Base-by-base conservation (phyloP, 2,329 filamentous ascomycete genomes). In the Helminthosporium solani region DNA sequence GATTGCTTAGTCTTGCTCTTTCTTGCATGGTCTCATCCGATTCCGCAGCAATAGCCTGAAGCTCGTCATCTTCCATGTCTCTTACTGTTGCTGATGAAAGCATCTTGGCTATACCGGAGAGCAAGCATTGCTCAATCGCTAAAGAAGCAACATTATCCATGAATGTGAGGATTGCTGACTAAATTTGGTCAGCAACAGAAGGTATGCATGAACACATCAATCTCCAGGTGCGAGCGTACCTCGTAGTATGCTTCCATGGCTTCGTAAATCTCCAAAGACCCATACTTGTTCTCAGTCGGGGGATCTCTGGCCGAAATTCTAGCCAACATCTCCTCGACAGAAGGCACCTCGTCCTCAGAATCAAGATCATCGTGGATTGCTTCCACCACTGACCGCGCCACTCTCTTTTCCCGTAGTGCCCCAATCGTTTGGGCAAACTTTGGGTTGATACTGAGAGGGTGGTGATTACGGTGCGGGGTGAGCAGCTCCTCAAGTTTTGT, bases 111-210 rank as follows among this genome's bases (percentile, higher is more conserved):
- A 53, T 31, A 14, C 41, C 38, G 36, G 33, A 25, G 14, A 53
- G 43, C 31, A 53, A 36, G 34, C 46, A 50, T 40, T 53, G 46
- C 31, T 53, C 50, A 18, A 53, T 36, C 14, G 50, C 50, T 30
- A 53, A 42, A 12, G 39, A 38, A 3, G 47, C 47, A 15, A 53
- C 38, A 33, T 53, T 53, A 35, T 50, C 47, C 20, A 53, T 47
- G 34, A 53, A 53, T 23, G 40, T 40, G 12, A 42, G 21, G 16
- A 53, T 47, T 40, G 38, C 38, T 31, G 38, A 40, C 38, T 40
- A 40, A 40, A 40, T 40, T 40, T 31, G 38, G 38, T 40, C 38
- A 40, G 38, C 38, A 40, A 40, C 15, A 25, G 25, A 40, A 40
- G 38, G 38, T 40, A 40, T 40, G 38, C 23, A 40, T 40, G 38